Evolutionary conservation across 2,329 filamentous ascomycete genomes (phyloP), one percentile per base, ranked within the genome.

Genomic region (Exophiala mesophila): DNA sequence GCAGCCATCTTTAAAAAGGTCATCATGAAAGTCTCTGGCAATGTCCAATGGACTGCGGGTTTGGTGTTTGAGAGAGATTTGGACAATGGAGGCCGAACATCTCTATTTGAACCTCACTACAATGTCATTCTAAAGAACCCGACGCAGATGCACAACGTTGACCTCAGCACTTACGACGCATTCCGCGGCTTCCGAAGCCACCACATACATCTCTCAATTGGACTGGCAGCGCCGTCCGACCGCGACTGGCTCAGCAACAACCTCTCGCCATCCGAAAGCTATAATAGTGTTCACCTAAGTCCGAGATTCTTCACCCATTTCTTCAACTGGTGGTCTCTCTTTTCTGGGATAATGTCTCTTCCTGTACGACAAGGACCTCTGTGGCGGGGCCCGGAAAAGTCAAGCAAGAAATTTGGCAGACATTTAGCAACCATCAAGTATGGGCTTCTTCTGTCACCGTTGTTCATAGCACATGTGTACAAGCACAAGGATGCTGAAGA

Each of bases 351-450:
- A 6, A 88, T 97, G 82, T 94, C 90, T 8, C 73, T 98, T 19
- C 94, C 92, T 8, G 84, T 98, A 44, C 86, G 92, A 1, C 94
- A 98, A 68, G 92, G 92, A 12, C 76, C 78, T 34, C 74, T 98
- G 3, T 98, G 89, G 81, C 90, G 89, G 4, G 88, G 88, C 0
- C 77, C 88, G 17, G 92, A 96, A 55, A 96, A 95, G 71, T 92
- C 88, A 33, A 96, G 88, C 72, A 98, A 98, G 69, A 98, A 98
- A 62, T 98, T 98, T 62, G 90, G 90, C 10, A 80, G 92, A 36
- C 94, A 98, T 65, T 71, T 98, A 49, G 90, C 88, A n/a, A 98
- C 94, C 6, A 89, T 98, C 71, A 98, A 98, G 70, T 97, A 97
- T 68, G 96, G 90, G 50, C 69, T 98, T 16, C 74, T 97, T 3